These are phyloP conservation scores for Lasiosphaeris hirsuta DNA, from an alignment of 495 filamentous ascomycete genomes.

Conservation along the genomic window DNA sequence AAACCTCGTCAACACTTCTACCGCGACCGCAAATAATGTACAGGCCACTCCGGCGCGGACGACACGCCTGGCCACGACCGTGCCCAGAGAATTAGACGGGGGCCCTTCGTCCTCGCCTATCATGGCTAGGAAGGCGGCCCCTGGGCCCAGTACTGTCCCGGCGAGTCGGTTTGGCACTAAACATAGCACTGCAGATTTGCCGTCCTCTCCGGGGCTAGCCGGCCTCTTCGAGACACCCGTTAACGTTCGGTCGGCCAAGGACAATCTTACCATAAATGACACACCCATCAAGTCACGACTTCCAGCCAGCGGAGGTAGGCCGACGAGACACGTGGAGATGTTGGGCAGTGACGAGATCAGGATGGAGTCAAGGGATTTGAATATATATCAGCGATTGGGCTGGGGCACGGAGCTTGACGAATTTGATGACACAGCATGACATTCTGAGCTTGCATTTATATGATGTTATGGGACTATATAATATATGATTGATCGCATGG, in stretches of 20 bases:
- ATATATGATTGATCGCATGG: neutral
- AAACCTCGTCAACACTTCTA: constrained; percentile 17
- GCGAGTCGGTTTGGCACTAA: constrained; percentile 10
- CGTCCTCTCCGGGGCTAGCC: constrained; percentile 37
- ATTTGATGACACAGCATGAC: constrained; percentile 25
- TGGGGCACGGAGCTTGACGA: constrained; percentile 64
- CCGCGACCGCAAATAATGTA: constrained; percentile 10
- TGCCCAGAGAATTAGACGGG: constrained; percentile 13
- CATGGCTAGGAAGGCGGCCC: constrained; percentile 51
- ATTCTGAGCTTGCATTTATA: constrained; percentile 5
- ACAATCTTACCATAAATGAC: constrained; percentile 35
- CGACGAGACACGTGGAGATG: constrained; percentile 13
- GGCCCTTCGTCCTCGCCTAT: constrained; percentile 41
- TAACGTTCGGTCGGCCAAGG: constrained; percentile 21
- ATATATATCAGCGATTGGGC: constrained; percentile 68
- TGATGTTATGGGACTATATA: neutral
- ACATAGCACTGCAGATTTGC: constrained; percentile 34
- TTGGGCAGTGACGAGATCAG: constrained; percentile 32
- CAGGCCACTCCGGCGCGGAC: constrained; percentile 31
- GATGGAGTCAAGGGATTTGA: neutral
- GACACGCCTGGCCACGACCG: constrained; percentile 8
- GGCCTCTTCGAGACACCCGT: constrained; percentile 39
- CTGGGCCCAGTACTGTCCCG: constrained; percentile 29
- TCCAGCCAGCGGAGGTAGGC: constrained; percentile 7
- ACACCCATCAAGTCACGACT: constrained; percentile 40